Evolutionary conservation across 352 stramenopile species (phyloP).

Genomic region (Globisporangium recalcitrans): DNA sequence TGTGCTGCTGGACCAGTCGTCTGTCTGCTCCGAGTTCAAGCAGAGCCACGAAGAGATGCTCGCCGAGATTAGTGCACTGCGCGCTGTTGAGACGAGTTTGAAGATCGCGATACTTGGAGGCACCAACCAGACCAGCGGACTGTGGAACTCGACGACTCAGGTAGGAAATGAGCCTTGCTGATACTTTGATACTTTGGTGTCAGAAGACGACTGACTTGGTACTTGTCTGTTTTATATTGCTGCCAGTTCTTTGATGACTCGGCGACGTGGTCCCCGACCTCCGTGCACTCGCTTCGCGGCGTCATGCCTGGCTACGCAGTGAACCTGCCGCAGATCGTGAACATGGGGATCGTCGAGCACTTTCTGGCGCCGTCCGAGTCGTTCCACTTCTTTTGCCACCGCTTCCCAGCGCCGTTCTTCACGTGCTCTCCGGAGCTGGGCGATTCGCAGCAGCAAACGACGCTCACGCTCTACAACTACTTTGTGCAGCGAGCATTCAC

Average conservation of each 20-base stretch:
- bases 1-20: conserved; percentile 57
- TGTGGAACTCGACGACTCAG: conserved; percentile 62
- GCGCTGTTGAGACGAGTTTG: conserved; percentile 23
- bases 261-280: conserved; percentile 19
- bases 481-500: conserved; percentile 62
- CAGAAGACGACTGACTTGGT: not conserved
- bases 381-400: conserved; percentile 74
- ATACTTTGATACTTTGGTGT: not conserved
- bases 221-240: not conserved
- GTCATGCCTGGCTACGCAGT: conserved; percentile 52
- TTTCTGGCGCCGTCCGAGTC: conserved; percentile 54
- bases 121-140: conserved; percentile 23
- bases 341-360: conserved; percentile 61
- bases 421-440: conserved; percentile 28
- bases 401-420: conserved; percentile 59
- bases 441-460: conserved; percentile 12
- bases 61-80: conserved; percentile 33
- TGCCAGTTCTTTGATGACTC: conserved; percentile 49
- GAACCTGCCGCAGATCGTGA: conserved; percentile 39
- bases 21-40: conserved; percentile 45
- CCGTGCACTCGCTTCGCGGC: conserved; percentile 45
- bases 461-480: conserved; percentile 72
- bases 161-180: conserved; percentile 13
- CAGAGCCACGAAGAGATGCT: conserved; percentile 38
- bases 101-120: conserved; percentile 39